phyloP scores from a whole-genome alignment of 441 rosid species.

The Biscutella laevigata region DNA sequence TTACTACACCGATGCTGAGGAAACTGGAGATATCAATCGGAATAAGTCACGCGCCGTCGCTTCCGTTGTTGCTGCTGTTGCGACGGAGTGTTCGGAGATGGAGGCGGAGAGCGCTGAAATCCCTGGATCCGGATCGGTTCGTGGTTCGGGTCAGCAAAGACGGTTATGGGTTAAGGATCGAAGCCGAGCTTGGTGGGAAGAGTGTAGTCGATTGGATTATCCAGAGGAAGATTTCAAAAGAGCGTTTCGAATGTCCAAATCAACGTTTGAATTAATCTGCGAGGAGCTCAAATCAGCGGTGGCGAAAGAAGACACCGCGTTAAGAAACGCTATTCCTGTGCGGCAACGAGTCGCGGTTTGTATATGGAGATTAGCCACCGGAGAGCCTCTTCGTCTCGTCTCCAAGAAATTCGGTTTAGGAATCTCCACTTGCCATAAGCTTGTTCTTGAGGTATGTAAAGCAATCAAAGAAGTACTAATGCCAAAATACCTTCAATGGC shows the following conservation, averaged over 20 bases:
- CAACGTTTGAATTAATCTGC: slow-evolving; percentile 57
- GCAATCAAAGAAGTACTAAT: slow-evolving; percentile 60
- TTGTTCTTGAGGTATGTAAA: slow-evolving; percentile 63
- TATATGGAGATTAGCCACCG: slow-evolving; percentile 67
- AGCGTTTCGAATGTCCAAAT: slow-evolving; percentile 61
- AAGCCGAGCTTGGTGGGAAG: slow-evolving; percentile 74
- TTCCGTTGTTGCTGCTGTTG: slow-evolving; percentile 30
- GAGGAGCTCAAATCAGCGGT: slow-evolving; percentile 58
- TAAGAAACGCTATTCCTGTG: slow-evolving; percentile 70
- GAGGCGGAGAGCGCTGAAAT: slow-evolving; percentile 15
- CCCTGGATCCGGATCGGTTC: slow-evolving; percentile 28
- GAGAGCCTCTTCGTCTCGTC: slow-evolving; percentile 65
- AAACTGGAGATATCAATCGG: slow-evolving; percentile 31
- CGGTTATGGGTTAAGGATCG: slow-evolving; percentile 74
- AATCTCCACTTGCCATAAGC: slow-evolving; percentile 64
- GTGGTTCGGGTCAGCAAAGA: slow-evolving; percentile 44
- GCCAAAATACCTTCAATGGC: slow-evolving; percentile 70
- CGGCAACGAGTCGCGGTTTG: slow-evolving; percentile 75
- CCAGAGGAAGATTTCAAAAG: slow-evolving; percentile 60
- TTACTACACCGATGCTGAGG: slow-evolving; percentile 41
- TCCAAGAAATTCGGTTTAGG: slow-evolving; percentile 73
- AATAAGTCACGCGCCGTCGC: slow-evolving; percentile 50
- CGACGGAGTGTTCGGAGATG: slow-evolving; percentile 22
- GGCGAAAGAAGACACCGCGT: slow-evolving; percentile 68
- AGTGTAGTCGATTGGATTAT: slow-evolving; percentile 51